Evolutionary conservation across 352 stramenopile genomes (phyloP).

Genomic region (Paralagenidium karlingii): DNA sequence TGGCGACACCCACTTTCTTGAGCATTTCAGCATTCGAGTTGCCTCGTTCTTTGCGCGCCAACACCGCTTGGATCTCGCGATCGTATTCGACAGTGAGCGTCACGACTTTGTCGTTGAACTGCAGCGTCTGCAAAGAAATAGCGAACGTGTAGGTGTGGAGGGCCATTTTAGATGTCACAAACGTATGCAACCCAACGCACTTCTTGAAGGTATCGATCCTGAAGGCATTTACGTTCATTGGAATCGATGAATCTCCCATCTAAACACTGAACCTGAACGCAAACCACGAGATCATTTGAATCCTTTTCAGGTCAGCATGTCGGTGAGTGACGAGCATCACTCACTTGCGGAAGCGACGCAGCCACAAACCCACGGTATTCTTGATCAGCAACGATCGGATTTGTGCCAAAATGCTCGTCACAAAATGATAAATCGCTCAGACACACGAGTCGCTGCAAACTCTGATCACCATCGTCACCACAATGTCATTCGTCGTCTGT

Average conservation of each 20-base stretch:
- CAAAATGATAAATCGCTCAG: conserved; percentile 44
- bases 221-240: conserved; percentile 18
- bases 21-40: conserved; percentile 40
- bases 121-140: conserved; percentile 32
- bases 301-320: too few relatives aligned
- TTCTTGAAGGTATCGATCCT: conserved; percentile 31
- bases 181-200: not conserved
- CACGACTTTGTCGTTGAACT: conserved; percentile 53
- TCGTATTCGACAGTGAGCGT: conserved; percentile 38
- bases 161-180: not conserved
- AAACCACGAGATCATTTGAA: too few relatives aligned
- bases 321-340: not conserved
- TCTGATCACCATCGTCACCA: too few relatives aligned
- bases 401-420: conserved; percentile 79
- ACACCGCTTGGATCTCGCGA: conserved; percentile 32
- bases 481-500: too few relatives aligned
- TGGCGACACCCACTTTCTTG: too few relatives aligned
- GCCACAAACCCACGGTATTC: conserved; percentile 66
- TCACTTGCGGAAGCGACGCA: conserved; percentile 51
- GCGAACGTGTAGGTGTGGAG: too few relatives aligned
- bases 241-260: conserved; percentile 27
- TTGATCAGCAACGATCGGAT: conserved; percentile 43
- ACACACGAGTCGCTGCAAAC: conserved; percentile 36
- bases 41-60: conserved; percentile 19
- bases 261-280: conserved; percentile 23